Evolutionary conservation across 2,329 filamentous ascomycete genomes (phyloP).

Genomic region (Penicillium sp.): DNA sequence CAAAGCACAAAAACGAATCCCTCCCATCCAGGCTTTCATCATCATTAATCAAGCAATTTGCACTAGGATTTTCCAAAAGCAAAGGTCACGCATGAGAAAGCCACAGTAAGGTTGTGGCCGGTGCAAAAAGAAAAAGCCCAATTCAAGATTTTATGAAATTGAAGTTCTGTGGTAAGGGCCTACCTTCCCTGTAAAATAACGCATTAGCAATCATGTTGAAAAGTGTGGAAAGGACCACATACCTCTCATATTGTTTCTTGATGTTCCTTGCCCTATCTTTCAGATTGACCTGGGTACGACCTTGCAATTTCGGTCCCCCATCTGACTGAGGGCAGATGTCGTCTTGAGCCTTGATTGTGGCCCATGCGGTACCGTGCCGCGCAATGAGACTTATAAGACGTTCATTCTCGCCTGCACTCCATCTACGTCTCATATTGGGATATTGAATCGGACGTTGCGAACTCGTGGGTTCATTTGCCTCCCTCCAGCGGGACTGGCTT

Average conservation of each 20-base stretch:
- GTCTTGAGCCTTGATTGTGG: conserved; percentile 48
- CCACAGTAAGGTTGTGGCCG: too few species aligned
- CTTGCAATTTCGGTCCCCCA: conserved; percentile 37
- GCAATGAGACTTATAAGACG: conserved; percentile 56
- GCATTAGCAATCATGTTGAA: neutral
- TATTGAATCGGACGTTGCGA: neutral
- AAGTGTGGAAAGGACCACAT: neutral
- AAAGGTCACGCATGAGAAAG: neutral
- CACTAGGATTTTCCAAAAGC: neutral
- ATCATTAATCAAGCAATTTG: neutral
- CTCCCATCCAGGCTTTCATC: neutral
- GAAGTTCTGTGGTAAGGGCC: neutral
- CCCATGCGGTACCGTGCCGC: conserved; percentile 51
- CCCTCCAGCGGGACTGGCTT: neutral
- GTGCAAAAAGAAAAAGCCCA: neutral
- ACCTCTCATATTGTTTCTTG: conserved; percentile 50
- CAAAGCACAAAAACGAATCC: neutral
- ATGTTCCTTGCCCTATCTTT: conserved; percentile 62
- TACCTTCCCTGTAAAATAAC: neutral
- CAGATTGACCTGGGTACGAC: conserved; percentile 57
- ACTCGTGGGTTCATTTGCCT: neutral
- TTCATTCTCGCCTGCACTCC: conserved; percentile 45
- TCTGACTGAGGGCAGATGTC: conserved; percentile 29
- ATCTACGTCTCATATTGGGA: conserved; percentile 24
- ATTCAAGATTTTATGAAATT: neutral